These are phyloP conservation scores for Spergularia marina DNA, from an alignment of 148 eudicot genomes.

Conservation along the genomic window DNA sequence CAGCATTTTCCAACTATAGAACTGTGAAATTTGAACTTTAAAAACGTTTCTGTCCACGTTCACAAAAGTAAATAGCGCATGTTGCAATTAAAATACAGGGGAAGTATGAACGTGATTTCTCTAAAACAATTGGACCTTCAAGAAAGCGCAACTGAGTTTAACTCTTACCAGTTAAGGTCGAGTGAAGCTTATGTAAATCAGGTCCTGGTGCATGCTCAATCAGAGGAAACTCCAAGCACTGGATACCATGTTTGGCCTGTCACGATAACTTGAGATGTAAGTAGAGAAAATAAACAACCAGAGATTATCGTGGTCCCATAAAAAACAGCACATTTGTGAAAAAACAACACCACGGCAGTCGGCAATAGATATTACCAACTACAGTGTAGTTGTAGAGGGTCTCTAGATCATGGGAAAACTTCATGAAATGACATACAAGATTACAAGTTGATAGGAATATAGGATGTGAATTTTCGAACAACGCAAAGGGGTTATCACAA, in stretches of 20 bases:
- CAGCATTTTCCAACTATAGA: too few relatives aligned
- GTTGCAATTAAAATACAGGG: too few relatives aligned
- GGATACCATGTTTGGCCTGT: slow-evolving; percentile 66
- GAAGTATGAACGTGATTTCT: too few relatives aligned
- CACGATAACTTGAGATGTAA: background rate
- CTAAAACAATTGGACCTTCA: background rate
- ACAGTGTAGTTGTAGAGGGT: background rate
- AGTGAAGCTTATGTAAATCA: slow-evolving; percentile 57
- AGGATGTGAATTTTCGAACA: background rate
- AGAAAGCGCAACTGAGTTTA: background rate
- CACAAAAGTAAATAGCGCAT: too few relatives aligned
- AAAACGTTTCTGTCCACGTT: too few relatives aligned
- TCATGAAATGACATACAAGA: background rate
- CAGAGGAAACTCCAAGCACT: slow-evolving; percentile 86
- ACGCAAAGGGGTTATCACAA: background rate
- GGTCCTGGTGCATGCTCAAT: slow-evolving; percentile 75
- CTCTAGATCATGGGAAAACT: background rate
- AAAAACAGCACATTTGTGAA: background rate
- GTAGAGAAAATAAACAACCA: background rate
- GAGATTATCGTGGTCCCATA: background rate
- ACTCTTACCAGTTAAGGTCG: slow-evolving; percentile 51
- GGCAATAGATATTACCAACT: background rate
- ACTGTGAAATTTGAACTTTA: too few relatives aligned
- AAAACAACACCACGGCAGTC: background rate
- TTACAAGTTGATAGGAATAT: too few relatives aligned